Evolutionary conservation across 2,329 filamentous ascomycete genomes (phyloP).

Genomic region (Aspergillus brasiliensis): DNA sequence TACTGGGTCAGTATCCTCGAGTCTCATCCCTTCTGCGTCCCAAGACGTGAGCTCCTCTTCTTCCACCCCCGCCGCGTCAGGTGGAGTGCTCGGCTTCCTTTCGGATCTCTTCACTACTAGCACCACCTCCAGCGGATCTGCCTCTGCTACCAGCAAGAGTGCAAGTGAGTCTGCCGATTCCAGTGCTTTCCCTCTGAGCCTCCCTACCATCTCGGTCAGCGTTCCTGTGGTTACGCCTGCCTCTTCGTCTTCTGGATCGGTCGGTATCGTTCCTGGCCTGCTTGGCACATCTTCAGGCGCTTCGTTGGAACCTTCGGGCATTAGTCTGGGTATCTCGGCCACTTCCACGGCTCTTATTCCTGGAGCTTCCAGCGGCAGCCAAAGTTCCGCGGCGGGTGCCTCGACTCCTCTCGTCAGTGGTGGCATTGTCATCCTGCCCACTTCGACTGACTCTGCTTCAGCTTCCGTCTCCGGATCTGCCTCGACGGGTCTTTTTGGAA

Average conservation of each 20-base stretch:
- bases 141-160: not conserved
- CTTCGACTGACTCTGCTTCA: constrained; percentile 7
- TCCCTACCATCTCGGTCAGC: constrained; percentile 30
- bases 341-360: constrained; percentile 4
- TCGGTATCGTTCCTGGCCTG: constrained; percentile 3
- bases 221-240: constrained; percentile 24
- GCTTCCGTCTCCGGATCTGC: constrained; percentile 1
- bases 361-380: not conserved
- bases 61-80: constrained; percentile 4
- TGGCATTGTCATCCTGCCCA: not conserved
- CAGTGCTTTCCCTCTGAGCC: not conserved
- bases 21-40: not conserved
- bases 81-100: not conserved
- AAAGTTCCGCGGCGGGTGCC: not conserved
- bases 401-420: not conserved
- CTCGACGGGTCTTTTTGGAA: not conserved
- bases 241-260: constrained; percentile 4
- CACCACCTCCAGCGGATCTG: not conserved
- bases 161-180: not conserved
- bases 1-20: constrained; percentile 3
- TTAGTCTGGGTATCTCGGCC: not conserved
- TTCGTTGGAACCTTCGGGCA: not conserved
- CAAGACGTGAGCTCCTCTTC: not conserved
- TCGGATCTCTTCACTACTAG: not conserved
- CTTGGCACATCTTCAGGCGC: constrained; percentile 1